These are phyloP conservation scores for Skeletonema menzelii DNA, from an alignment of 108 stramenopile species.

Conservation along the genomic window DNA sequence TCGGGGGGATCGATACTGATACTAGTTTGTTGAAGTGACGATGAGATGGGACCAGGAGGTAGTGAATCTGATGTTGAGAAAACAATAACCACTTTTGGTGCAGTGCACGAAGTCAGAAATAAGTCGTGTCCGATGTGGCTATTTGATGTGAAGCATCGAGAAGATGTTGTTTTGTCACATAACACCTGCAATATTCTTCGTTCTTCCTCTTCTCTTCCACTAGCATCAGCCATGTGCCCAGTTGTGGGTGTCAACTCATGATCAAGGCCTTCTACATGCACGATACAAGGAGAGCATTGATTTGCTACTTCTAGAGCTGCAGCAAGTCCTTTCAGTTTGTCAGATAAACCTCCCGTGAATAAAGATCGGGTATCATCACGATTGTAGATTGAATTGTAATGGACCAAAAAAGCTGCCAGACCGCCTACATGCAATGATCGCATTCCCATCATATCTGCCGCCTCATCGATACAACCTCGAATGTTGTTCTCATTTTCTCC, in stretches of 20 bases:
- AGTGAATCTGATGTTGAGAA: constrained; percentile 55
- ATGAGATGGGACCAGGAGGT: constrained; percentile 58
- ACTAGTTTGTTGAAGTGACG: constrained; percentile 53
- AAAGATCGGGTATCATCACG: constrained; percentile 33
- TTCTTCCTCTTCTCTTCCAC: constrained; percentile 51
- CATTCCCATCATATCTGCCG: constrained; percentile 69
- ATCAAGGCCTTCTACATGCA: constrained; percentile 68
- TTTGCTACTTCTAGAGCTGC: constrained; percentile 61
- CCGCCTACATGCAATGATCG: constrained; percentile 63
- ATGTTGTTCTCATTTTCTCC: constrained; percentile 64
- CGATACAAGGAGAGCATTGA: constrained; percentile 59
- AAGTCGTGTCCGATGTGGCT: neutral
- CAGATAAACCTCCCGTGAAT: constrained; percentile 55
- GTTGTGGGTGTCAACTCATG: constrained; percentile 56
- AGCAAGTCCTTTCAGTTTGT: constrained; percentile 68
- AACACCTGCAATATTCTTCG: constrained; percentile 62
- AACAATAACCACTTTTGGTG: constrained; percentile 58
- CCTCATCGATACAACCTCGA: constrained; percentile 54
- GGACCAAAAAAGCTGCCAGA: constrained; percentile 64
- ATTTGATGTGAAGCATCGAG: neutral
- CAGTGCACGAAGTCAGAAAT: constrained; percentile 4
- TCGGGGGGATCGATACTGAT: constrained; percentile 55
- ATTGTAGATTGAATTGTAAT: constrained; percentile 35
- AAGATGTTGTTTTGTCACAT: constrained; percentile 21
- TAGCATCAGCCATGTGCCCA: constrained; percentile 49